Conservation (phyloP, 176 grass and related monocot genomes). For the Zea mays region DNA sequence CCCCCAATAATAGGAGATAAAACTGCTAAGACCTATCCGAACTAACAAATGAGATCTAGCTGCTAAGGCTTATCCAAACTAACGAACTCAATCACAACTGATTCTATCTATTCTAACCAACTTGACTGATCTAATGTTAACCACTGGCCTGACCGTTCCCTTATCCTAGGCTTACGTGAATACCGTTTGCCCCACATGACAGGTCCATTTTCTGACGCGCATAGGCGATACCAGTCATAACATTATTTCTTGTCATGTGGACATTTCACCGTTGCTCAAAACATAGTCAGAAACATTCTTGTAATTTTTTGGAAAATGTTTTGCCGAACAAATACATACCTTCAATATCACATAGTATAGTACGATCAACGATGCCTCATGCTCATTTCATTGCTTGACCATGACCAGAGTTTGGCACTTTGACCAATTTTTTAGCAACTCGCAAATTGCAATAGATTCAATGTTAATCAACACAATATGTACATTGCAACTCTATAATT, state of each 20-base stretch:
- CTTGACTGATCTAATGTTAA: no score
- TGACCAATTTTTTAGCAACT: conserved; percentile 1
- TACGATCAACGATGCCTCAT: not conserved
- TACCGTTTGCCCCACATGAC: no score
- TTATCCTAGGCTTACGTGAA: no score
- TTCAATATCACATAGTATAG: not conserved
- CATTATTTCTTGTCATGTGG: not conserved
- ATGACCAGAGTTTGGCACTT: conserved; percentile 5
- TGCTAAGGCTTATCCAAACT: no score
- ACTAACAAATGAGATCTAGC: no score
- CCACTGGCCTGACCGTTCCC: no score
- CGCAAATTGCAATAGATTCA: not conserved
- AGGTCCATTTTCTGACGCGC: no score
- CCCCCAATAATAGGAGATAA: no score
- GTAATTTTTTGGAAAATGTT: not conserved
- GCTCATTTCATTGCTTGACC: not conserved
- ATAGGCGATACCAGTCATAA: no score
- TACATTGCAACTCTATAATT: not conserved
- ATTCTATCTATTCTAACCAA: no score
- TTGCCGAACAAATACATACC: not conserved
- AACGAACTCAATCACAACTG: no score
- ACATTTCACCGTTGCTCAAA: conserved; percentile 9
- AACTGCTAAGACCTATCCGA: no score
- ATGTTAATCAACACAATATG: not conserved
- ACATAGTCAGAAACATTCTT: not conserved